These are phyloP conservation scores for Neodidymelliopsis sp. DNA, from an alignment of 2,329 filamentous ascomycete species.

Conservation along the genomic window DNA sequence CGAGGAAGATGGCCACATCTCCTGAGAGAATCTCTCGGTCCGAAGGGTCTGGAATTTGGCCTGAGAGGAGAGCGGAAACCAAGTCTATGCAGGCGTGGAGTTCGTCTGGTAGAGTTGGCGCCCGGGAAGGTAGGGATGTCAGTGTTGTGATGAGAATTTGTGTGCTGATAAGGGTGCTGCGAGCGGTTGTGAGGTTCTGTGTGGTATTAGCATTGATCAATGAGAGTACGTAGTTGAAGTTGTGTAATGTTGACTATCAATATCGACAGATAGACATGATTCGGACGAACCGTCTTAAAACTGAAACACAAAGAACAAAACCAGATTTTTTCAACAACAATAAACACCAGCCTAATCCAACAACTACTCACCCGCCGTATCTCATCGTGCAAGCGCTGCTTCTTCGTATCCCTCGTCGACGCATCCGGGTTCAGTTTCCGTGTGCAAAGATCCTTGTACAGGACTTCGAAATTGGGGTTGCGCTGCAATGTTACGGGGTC, in stretches of 20 bases:
- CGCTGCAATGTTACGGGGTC: slow-evolving; percentile 46
- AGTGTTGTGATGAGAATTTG: slow-evolving; percentile 48
- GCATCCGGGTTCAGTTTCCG: slow-evolving; percentile 55
- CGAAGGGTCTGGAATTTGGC: slow-evolving; percentile 38
- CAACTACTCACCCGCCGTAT: slow-evolving; percentile 47
- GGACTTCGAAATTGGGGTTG: slow-evolving; percentile 54
- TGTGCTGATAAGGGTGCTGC: slow-evolving; percentile 41
- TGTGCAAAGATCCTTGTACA: slow-evolving; percentile 55
- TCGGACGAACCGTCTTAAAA: no score
- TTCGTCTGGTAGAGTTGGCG: slow-evolving; percentile 51
- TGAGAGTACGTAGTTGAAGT: no score
- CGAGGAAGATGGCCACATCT: slow-evolving; percentile 52
- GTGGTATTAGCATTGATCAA: background rate
- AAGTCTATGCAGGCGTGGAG: slow-evolving; percentile 54
- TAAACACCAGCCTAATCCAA: background rate
- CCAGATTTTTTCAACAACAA: background rate
- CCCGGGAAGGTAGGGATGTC: slow-evolving; percentile 42
- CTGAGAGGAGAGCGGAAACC: slow-evolving; percentile 50
- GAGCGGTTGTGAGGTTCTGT: slow-evolving; percentile 50
- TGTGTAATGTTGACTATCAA: no score
- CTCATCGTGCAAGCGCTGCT: slow-evolving; percentile 52
- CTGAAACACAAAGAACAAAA: background rate
- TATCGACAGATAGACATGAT: no score
- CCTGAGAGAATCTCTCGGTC: slow-evolving; percentile 51
- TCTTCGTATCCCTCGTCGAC: slow-evolving; percentile 53